Evolutionary conservation across 1,139 yeast genomes (phyloP).

Genomic region (Pichia sp.): DNA sequence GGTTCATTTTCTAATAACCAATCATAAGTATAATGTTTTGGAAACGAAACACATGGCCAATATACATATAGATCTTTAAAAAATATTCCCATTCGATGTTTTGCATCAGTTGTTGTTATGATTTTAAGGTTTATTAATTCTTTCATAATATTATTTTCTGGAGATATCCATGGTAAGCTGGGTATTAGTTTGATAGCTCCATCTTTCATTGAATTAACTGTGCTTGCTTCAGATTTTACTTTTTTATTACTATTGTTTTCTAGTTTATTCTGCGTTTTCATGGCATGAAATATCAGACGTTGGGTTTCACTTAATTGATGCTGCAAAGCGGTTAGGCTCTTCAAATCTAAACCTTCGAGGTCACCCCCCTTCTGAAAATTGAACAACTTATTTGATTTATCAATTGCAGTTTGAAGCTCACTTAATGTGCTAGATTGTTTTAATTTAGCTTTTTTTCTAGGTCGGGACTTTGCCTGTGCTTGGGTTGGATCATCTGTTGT

Average conservation of each 20-base stretch:
- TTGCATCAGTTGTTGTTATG: conserved; percentile 28
- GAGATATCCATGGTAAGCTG: conserved; percentile 36
- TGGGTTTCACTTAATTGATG: conserved; percentile 28
- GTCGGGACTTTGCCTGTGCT: conserved; percentile 24
- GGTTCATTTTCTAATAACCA: conserved; percentile 39
- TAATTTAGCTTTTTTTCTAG: conserved; percentile 27
- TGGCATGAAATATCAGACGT: conserved; percentile 25
- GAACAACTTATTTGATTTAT: conserved; percentile 21
- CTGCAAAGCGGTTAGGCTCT: conserved; percentile 23
- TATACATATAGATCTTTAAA: conserved; percentile 36
- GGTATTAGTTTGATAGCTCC: conserved; percentile 31
- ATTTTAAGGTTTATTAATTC: conserved; percentile 35
- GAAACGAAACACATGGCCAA: conserved; percentile 44
- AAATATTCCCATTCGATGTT: conserved; percentile 34
- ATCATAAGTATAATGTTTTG: conserved; percentile 35
- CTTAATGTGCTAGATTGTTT: conserved; percentile 26
- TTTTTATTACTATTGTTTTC: conserved; percentile 2
- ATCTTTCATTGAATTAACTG: conserved; percentile 31
- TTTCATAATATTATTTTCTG: conserved; percentile 36
- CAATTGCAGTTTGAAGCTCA: conserved; percentile 23
- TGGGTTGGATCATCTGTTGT: conserved; percentile 44
- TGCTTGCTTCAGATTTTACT: conserved; percentile 19
- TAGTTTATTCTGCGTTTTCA: conserved; percentile 14
- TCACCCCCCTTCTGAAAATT: conserved; percentile 13
- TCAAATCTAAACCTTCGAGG: conserved; percentile 18